Evolutionary conservation across 108 stramenopile species (phyloP), one percentile per base, ranked within the genome.

Genomic region (Skeletonema costatum): DNA sequence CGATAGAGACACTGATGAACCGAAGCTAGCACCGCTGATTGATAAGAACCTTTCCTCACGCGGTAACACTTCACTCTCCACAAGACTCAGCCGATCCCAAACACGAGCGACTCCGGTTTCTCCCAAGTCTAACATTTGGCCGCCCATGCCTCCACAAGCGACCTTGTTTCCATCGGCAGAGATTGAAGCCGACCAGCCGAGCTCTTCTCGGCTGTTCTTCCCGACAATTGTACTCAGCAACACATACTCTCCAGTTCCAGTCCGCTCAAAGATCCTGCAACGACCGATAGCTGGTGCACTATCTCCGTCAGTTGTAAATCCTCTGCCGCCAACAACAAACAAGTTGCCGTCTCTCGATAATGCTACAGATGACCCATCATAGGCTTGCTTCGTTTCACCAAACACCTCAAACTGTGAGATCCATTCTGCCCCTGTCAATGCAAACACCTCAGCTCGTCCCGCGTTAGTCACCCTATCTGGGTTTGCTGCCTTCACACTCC

Each of bases 131-230:
- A 42, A 13, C 41, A 42, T 42, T 10, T 13, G 1, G 1, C 41
- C 41, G 13, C 13, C 50, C 19, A 19, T 17, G 19, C 79, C 79
- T 41, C 79, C 79, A 60, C 79, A 80, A 16, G 78, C 66, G 12
- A 73, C 59, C 2, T 69, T 50, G 16, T 36, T 72, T 51, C 65
- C 60, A 64, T 80, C 78, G 32, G 29, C 58, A 38, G 78, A 80
- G 6, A 80, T 60, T 39, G 78, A 58, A 16, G 63, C 78, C 30
- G 65, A 73, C 50, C 72, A 64, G 25, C 78, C 78, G 30, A 80
- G 56, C 39, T 53, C 60, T 68, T 80, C 78, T 31, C 73, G 62
- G 4, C 46, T 38, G 29, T 31, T 46, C 41, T 69, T 12, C 12
- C 78, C 78, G 1, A 32, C 25, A 1, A 80, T 59, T 4, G 78